These are phyloP conservation scores for Bolboschoenoplectus hybrid DNA, from an alignment of 202 grass and related monocot species.

Conservation along the genomic window DNA sequence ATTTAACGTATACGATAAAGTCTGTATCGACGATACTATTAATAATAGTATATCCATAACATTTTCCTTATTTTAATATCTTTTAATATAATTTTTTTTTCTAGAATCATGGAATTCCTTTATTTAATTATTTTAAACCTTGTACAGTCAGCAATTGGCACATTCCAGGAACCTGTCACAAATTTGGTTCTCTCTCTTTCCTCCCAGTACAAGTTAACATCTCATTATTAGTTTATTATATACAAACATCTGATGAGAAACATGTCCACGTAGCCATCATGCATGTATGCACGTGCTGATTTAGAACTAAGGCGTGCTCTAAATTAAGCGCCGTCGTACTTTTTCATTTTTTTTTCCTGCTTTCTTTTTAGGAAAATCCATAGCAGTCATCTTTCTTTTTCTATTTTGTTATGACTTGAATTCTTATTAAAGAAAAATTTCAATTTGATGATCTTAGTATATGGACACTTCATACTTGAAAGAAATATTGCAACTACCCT, in stretches of 20 bases:
- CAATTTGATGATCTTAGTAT: background rate
- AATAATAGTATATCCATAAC: no score
- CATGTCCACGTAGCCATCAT: background rate
- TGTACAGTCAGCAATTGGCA: background rate
- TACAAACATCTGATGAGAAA: background rate
- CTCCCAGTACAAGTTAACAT: background rate
- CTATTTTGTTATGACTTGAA: background rate
- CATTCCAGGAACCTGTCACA: background rate
- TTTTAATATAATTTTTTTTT: background rate
- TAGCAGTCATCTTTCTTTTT: background rate
- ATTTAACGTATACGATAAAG: no score
- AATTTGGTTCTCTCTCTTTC: background rate
- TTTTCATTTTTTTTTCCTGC: background rate
- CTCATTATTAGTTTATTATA: background rate
- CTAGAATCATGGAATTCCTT: background rate
- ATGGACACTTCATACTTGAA: background rate
- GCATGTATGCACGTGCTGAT: background rate
- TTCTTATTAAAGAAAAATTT: background rate
- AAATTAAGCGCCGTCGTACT: background rate
- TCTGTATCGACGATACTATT: no score
- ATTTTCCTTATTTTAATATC: no score
- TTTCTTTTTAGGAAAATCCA: background rate
- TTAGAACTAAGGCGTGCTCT: background rate
- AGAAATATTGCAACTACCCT: background rate
- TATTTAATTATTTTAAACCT: background rate